phyloP scores from a whole-genome alignment of 2,329 filamentous ascomycete genomes.

The Hirsutella rhossiliensis region DNA sequence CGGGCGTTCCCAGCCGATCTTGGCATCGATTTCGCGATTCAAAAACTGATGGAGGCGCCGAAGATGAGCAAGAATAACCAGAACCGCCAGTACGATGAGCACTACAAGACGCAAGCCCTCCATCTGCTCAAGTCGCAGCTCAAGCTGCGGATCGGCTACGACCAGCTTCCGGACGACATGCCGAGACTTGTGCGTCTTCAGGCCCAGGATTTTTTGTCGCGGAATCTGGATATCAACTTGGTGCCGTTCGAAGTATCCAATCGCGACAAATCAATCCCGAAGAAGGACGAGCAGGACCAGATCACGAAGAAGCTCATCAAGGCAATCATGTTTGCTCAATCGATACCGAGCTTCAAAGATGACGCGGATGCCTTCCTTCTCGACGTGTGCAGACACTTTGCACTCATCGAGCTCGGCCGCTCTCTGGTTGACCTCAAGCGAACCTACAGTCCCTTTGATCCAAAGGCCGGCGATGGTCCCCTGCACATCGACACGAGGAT shows the following conservation, averaged over 20 bases:
- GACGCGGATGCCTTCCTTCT: conserved; percentile 65
- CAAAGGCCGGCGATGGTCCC: conserved; percentile 74
- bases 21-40: conserved; percentile 79
- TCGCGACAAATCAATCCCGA: conserved; percentile 69
- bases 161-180: conserved; percentile 82
- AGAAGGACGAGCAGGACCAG: conserved; percentile 75
- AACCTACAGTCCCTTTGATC: conserved; percentile 66
- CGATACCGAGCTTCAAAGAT: conserved; percentile 66
- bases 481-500: conserved; percentile 78
- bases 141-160: conserved; percentile 80
- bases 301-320: conserved; percentile 80
- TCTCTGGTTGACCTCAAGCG: conserved; percentile 75
- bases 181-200: conserved; percentile 75
- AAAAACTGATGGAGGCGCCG: conserved; percentile 71
- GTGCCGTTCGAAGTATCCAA: conserved; percentile 65
- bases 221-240: conserved; percentile 59
- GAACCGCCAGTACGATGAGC: conserved; percentile 56
- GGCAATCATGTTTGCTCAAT: conserved; percentile 74
- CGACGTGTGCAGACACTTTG: conserved; percentile 80
- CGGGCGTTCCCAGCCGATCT: conserved; percentile 77
- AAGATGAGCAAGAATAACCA: conserved; percentile 43
- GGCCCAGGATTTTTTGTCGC: conserved; percentile 69
- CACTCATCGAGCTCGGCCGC: conserved; percentile 77
- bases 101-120: conserved; percentile 90
- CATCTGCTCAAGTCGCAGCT: conserved; percentile 78